These are phyloP conservation scores for Alternaria triticimaculans DNA, from an alignment of 2,329 filamentous ascomycete genomes.

Conservation along the genomic window DNA sequence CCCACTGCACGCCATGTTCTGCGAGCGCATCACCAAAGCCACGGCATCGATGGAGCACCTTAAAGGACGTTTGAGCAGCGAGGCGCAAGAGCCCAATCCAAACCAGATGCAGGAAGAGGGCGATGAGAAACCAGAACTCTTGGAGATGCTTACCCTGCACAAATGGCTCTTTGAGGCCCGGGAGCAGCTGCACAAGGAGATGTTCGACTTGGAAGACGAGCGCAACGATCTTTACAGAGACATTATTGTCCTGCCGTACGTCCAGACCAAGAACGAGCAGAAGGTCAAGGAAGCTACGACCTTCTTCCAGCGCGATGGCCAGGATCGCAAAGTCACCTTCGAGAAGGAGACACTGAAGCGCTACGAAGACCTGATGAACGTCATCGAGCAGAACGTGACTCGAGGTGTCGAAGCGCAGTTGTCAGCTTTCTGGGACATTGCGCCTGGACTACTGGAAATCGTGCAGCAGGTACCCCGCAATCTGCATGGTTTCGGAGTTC, in stretches of 20 bases:
- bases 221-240: constrained; percentile 86
- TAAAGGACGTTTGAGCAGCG: constrained; percentile 73
- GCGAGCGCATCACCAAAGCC: constrained; percentile 74
- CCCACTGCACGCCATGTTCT: constrained; percentile 81
- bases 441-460: constrained; percentile 77
- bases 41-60: constrained; percentile 80
- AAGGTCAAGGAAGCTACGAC: constrained; percentile 79
- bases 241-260: constrained; percentile 82
- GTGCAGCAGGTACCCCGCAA: constrained; percentile 77
- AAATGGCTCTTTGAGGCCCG: constrained; percentile 97
- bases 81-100: constrained; percentile 71
- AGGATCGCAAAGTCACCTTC: constrained; percentile 73
- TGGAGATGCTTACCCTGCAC: constrained; percentile 91
- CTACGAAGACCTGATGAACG: constrained; percentile 75
- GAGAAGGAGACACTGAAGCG: constrained; percentile 75
- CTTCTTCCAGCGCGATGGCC: constrained; percentile 83
- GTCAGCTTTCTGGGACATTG: constrained; percentile 97
- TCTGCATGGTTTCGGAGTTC: constrained; percentile 69
- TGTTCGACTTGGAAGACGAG: constrained; percentile 83
- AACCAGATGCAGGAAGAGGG: constrained; percentile 93
- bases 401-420: constrained; percentile 90
- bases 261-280: constrained; percentile 73
- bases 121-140: constrained; percentile 89
- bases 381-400: constrained; percentile 84
- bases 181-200: constrained; percentile 83